These are phyloP conservation scores for Cladosporium velox DNA, from an alignment of 2,329 filamentous ascomycete genomes.

Conservation along the genomic window DNA sequence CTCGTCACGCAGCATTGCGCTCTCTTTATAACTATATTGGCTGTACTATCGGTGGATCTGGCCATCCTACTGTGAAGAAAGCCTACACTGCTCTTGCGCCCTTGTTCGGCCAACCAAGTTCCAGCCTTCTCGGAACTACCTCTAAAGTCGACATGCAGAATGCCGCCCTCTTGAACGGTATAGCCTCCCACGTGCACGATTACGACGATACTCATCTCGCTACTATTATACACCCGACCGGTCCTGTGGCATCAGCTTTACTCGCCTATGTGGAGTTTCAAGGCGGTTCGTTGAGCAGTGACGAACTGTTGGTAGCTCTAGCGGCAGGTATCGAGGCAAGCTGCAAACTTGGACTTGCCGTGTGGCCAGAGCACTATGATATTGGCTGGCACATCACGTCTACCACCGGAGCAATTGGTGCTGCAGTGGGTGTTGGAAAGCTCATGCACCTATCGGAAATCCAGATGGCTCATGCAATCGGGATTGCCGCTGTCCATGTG, in stretches of 20 bases:
- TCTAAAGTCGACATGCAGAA: conserved; percentile 49
- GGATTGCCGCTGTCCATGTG: conserved; percentile 56
- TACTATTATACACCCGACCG: conserved; percentile 58
- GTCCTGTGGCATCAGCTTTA: conserved; percentile 53
- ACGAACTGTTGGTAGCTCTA: conserved; percentile 54
- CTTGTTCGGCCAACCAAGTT: conserved; percentile 43
- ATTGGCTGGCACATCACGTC: conserved; percentile 60
- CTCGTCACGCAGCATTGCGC: conserved; percentile 48
- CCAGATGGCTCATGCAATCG: conserved; percentile 54
- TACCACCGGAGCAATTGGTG: conserved; percentile 55
- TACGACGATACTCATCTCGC: conserved; percentile 60
- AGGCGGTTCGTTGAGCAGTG: conserved; percentile 42
- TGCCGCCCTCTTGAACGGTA: conserved; percentile 57
- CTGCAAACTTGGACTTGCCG: conserved; percentile 55
- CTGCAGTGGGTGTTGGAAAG: conserved; percentile 55
- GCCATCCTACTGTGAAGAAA: conserved; percentile 47
- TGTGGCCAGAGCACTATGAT: conserved; percentile 58
- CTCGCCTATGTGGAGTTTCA: conserved; percentile 51
- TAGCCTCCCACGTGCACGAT: conserved; percentile 58
- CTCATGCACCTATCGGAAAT: conserved; percentile 44
- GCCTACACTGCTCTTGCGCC: conserved; percentile 40
- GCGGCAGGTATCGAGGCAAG: conserved; percentile 55
- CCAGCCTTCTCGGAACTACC: conserved; percentile 39
- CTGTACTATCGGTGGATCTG: conserved; percentile 54
- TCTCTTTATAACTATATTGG: conserved; percentile 58